Conservation (phyloP, 2,329 filamentous ascomycete genomes). For the Neopestalotiopsis clavispora region DNA sequence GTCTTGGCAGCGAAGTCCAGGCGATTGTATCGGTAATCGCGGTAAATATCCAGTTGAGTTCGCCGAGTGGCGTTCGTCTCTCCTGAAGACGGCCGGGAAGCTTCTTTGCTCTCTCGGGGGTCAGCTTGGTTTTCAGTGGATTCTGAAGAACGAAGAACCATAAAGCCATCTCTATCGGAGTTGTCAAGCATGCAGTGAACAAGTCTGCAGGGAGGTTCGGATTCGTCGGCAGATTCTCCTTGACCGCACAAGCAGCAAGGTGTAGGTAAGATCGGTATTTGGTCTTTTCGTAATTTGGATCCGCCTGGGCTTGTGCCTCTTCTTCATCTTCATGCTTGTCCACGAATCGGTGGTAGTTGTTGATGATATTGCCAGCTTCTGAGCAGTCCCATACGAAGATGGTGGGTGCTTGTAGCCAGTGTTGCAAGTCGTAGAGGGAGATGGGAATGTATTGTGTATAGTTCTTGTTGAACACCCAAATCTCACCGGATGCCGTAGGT, state of each 20-base stretch:
- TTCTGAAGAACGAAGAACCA: constrained; percentile 97
- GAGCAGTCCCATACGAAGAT: constrained; percentile 99
- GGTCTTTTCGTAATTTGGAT: constrained; percentile 84
- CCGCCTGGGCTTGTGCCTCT: constrained; percentile 73
- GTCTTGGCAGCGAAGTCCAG: constrained; percentile 91
- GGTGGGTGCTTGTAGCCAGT: constrained; percentile 93
- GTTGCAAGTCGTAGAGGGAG: constrained; percentile 91
- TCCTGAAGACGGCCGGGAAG: constrained; percentile 93
- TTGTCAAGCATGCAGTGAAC: constrained; percentile 94
- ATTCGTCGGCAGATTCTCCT: constrained; percentile 93
- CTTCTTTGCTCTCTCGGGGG: constrained; percentile 82
- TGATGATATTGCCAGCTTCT: constrained; percentile 92
- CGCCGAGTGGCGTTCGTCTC: constrained; percentile 88
- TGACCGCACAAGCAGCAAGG: constrained; percentile 86
- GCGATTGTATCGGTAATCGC: constrained; percentile 98
- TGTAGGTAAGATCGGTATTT: constrained; percentile 77
- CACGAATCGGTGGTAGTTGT: constrained; percentile 91
- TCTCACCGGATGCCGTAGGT: constrained; percentile 92
- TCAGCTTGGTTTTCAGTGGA: constrained; percentile 70
- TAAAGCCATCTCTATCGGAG: constrained; percentile 95
- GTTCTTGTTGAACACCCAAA: constrained; percentile 99
- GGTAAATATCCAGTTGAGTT: constrained; percentile 99
- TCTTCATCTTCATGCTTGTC: constrained; percentile 95
- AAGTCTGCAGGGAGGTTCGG: constrained; percentile 91
- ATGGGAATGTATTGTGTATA: constrained; percentile 99